Evolutionary conservation across 306 rosid species (phyloP).

Genomic region (Vicia villosa): DNA sequence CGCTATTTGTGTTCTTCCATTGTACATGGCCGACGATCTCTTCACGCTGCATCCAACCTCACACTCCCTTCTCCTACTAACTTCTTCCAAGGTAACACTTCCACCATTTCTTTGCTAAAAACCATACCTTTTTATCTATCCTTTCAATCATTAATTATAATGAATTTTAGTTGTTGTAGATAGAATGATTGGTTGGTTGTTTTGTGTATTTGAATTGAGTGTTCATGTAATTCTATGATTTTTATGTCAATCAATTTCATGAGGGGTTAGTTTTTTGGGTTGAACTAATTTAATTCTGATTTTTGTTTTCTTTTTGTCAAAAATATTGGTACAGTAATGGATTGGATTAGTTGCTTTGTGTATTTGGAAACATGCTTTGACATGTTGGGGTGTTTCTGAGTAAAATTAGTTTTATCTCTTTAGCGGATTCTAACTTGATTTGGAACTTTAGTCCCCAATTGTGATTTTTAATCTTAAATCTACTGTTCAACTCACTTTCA

Average conservation of each 20-base stretch:
- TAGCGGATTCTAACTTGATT: background rate
- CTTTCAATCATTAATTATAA: background rate
- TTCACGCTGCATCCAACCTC: background rate
- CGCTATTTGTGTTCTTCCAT: background rate
- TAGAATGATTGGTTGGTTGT: background rate
- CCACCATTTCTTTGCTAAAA: background rate
- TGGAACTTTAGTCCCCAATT: background rate
- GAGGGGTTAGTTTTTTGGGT: background rate
- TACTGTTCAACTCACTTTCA: background rate
- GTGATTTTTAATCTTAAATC: background rate
- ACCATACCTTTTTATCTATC: background rate
- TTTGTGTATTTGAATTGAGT: background rate
- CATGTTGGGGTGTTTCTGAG: background rate
- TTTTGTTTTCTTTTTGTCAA: background rate
- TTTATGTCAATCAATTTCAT: too few species aligned
- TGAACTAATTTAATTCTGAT: background rate
- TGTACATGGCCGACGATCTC: background rate
- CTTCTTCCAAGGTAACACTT: background rate
- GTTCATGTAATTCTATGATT: too few species aligned
- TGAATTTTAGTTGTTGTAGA: background rate
- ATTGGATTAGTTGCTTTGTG: constrained; percentile 8
- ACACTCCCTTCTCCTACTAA: background rate
- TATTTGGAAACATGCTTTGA: background rate
- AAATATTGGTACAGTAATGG: constrained; percentile 10
- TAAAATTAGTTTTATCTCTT: background rate